These are phyloP conservation scores for Coprinopsis strossmayeri DNA, from an alignment of 768 basidiomycete species.

Conservation along the genomic window DNA sequence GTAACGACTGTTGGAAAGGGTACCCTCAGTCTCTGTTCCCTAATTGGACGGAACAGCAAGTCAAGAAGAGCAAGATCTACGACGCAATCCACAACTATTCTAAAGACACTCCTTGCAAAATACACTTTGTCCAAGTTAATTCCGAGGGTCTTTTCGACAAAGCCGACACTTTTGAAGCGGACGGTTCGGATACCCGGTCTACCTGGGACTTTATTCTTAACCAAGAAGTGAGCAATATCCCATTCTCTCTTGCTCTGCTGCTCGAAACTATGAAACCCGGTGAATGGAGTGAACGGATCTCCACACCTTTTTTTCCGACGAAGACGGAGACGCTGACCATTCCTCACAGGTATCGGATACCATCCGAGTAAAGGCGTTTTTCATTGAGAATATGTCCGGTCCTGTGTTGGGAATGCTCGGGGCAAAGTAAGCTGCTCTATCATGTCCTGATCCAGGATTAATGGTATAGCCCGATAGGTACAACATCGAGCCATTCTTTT, in stretches of 20 bases:
- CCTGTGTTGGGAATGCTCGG: conserved; percentile 57
- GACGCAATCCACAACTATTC: conserved; percentile 28
- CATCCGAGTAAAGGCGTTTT: conserved; percentile 39
- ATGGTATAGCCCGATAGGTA: conserved; percentile 31
- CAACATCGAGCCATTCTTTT: conserved; percentile 62
- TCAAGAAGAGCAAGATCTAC: conserved; percentile 32
- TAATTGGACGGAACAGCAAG: conserved; percentile 48
- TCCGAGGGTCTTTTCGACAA: conserved; percentile 29
- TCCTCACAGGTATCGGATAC: background rate
- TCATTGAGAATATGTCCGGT: conserved; percentile 46
- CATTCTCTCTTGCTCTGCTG: background rate
- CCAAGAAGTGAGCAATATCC: conserved; percentile 20
- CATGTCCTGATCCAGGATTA: background rate
- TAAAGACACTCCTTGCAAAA: conserved; percentile 18
- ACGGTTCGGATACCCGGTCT: conserved; percentile 16
- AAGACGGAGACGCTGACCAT: background rate
- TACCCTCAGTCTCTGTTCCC: conserved; percentile 46
- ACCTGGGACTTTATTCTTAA: conserved; percentile 33
- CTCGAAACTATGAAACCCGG: background rate
- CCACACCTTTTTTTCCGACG: background rate
- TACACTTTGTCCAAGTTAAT: conserved; percentile 37
- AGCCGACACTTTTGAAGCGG: conserved; percentile 17
- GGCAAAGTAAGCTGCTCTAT: conserved; percentile 30
- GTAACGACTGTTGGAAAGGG: conserved; percentile 31
- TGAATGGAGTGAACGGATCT: background rate